Base-by-base conservation (phyloP, 2,329 filamentous ascomycete genomes). In the Sporothrix luriei region DNA sequence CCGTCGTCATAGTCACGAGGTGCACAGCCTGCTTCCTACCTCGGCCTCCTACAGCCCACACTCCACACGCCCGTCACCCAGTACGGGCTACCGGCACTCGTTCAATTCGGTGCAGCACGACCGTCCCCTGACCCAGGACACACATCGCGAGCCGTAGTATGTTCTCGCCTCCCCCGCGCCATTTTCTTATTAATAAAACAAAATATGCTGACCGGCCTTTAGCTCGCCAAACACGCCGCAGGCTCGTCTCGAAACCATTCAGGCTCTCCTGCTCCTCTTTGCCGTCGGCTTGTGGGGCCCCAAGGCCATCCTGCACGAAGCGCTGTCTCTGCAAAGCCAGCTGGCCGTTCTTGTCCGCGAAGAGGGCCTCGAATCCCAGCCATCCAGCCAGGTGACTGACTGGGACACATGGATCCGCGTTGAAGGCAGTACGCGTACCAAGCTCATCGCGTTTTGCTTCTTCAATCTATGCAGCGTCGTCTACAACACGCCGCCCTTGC, bases 391-490 rank as follows among this genome's bases (percentile, higher is more conserved):
- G 33, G 71, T 81, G 3, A 75, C 78, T 1, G 84, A 87, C 73
- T 89, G 87, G 87, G 85, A 88, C 67, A 80, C 84, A 0, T 89
- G 87, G 86, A 81, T 88, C 46, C 82, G 84, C 24, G 79, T 86
- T 16, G 87, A 89, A 75, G 82, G 82, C 1, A 82, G 81, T 19
- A 85, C 84, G 19, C 81, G 87, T 14, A 89, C 87, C 0, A 88
- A 88, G 70, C 82, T 88, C 0, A 83, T 88, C 40, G 83, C 85
- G 0, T 89, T 86, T 74, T 87, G 85, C 74, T 88, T 88, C 75
- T 88, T 88, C 74, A 89, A 88, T 72, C 78, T 89, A 1, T 87
- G 85, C 76, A 88, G 85, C 73, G 85, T 87, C 68, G 84, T 85
- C 0, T 89, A 88, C 75, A 86, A 88, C 72, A 86, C 85, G 75